Percentiles rank a stretch among this genome's conserved stretches.
phyloP scores from a whole-genome alignment of 2,329 filamentous ascomycete genomes.

The Penicillium sp. region DNA sequence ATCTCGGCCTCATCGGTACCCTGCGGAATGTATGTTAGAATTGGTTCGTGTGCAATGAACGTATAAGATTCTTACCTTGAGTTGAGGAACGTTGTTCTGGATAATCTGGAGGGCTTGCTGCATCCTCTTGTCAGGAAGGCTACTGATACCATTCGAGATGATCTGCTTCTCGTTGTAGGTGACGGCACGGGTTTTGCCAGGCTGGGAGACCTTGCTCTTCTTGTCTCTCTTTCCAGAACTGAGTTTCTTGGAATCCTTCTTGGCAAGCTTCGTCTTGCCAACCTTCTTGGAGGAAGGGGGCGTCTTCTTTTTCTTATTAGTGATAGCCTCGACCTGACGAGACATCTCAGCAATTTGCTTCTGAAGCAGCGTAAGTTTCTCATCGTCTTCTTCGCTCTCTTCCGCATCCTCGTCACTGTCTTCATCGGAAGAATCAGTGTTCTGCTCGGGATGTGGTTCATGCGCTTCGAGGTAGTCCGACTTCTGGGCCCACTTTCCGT shows the following conservation, averaged over 20 bases:
- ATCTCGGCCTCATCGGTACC: conserved; percentile 47
- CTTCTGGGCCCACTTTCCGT: conserved; percentile 72
- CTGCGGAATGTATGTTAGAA: conserved; percentile 20
- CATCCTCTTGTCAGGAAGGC: conserved; percentile 74
- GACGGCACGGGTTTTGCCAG: conserved; percentile 62
- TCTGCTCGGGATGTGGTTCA: conserved; percentile 62
- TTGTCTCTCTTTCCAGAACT: conserved; percentile 49
- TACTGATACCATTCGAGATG: conserved; percentile 81
- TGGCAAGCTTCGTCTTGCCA: conserved; percentile 15
- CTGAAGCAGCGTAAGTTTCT: conserved; percentile 64
- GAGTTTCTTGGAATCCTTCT: conserved; percentile 45
- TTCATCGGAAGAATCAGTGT: conserved; percentile 63
- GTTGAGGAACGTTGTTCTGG: conserved; percentile 72
- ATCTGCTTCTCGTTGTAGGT: conserved; percentile 82
- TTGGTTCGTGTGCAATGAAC: neutral
- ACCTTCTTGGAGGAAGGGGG: conserved; percentile 53
- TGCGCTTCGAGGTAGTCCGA: conserved; percentile 76
- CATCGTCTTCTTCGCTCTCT: conserved; percentile 61
- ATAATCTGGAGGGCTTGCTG: conserved; percentile 84
- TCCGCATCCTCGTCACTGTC: conserved; percentile 71
- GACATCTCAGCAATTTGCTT: conserved; percentile 72
- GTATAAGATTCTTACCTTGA: conserved; percentile 51
- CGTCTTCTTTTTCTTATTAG: conserved; percentile 59
- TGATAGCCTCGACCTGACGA: conserved; percentile 57
- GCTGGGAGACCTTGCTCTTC: conserved; percentile 38